Base-by-base conservation (phyloP, 2,329 filamentous ascomycete species). In the Diplodia sapinea region DNA sequence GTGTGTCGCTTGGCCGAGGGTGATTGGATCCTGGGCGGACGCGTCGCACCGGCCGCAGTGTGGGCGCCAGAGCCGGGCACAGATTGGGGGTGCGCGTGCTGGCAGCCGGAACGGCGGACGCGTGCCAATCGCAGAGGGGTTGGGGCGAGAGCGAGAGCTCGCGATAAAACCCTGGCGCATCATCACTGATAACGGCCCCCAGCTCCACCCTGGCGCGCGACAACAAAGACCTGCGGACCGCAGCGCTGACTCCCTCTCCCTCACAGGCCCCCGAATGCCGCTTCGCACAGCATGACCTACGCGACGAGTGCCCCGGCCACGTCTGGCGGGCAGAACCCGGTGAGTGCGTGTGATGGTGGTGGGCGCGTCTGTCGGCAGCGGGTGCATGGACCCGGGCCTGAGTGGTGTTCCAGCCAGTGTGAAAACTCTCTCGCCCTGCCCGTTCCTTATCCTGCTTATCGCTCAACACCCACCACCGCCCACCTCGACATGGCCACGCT, bases 291-390 rank as follows among this genome's bases (percentile, higher is more conserved):
- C 77, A 86, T 88, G 82, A 86, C 83, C 72, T 88, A 87, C 77
- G 83, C 86, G 73, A 88, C 86, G 71, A 86, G 87, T 71, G 88
- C 88, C 55, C 87, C 88, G 57, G 87, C 88, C 50, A 89, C 88
- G 50, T 86, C 87, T 70, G 88, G 86, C 71, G 88, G 88, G 65
- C 87, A 88, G 76, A 83, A 83, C 71, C 85, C 85, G 76, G 85
- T 88, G 83, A 81, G 85, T 62, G 50, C 47, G 59, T n/a, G 12
- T 17, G 52, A 33, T 66, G 49, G 12, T 43, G 62, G 50, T 68
- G 55, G 50, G 63, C 55, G 69, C 69, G 66, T 68, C 68, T 69
- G 72, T 67, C 81, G 77, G 70, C 78, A 75, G 26, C 79, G 79
- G 66, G 79, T 82, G 72, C 80, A 80, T 81, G 23, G 59, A 31